Evolutionary conservation across 352 stramenopile species (phyloP), one percentile per base, ranked within the genome.

Genomic region (Peronospora tabacina): DNA sequence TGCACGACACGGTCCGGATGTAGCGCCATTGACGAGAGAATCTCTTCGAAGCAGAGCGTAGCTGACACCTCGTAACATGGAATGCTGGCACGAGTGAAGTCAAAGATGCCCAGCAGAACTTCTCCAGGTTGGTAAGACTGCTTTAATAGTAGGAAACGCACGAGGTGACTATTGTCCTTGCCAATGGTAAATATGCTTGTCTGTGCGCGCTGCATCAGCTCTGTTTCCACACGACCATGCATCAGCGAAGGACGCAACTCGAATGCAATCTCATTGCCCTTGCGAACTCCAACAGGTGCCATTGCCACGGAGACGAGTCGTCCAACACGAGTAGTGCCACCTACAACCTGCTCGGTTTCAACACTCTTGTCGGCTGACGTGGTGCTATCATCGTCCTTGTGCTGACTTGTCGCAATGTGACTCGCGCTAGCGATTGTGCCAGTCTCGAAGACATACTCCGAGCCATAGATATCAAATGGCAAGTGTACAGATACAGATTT

Each of bases 141-240:
- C 49, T 86, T 86, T 16, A 65, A 69, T 12, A 86, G 52, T 35
- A 80, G 44, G 53, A 86, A 71, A 5, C 63, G 65, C 28, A 86
- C 75, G 33, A 86, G 62, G 35, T 86, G 75, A 28, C 62, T 70
- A 22, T 61, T 69, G 38, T 81, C 68, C 52, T 83, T 79, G 43
- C 75, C 70, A 44, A 86, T 86, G n/a, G 75, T 86, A 38, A 79
- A 86, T 30, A 84, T 70, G 32, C 75, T 82, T 20, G 70, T 80
- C 59, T 86, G 75, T 9, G 72, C 60, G 15, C 72, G 65, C 34
- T 82, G 66, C 29, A 72, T 39, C 17, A 56, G 53, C 47, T 86
- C 75, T 9, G 70, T 82, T 64, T 86, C 75, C 35, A 84, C 68
- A 11, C 75, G 75, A 3, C 75, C 75, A 22, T 86, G 75, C 72